Base-by-base conservation (phyloP, 2,329 filamentous ascomycete genomes). In the Orbilia brochopaga region DNA sequence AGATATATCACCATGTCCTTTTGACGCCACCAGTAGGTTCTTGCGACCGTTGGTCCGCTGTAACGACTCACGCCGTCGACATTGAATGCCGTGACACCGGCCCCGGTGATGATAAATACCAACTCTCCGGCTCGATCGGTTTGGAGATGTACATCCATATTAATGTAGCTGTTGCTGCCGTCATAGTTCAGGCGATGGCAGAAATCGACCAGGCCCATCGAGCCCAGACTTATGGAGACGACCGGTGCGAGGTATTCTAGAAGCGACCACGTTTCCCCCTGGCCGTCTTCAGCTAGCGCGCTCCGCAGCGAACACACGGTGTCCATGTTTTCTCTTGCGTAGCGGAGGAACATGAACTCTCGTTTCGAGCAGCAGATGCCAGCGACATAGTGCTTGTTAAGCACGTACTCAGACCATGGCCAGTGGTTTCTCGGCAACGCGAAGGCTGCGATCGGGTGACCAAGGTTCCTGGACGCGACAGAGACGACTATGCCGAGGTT, bases 31-130 rank as follows among this genome's bases (percentile, higher is more conserved):
- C 50, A 65, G 30, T 61, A 65, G n/a, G 17, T 65, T 24, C 44
- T 72, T 2, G 64, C 32, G 2, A n/a, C 32, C 6, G 4, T 65
- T 1, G 62, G n/a, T 2, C 60, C 56, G 6, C 60, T 56, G 23
- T 51, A 46, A 6, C 51, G 40, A 19, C 52, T 65, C 4, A 30
- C 48, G 6, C 51, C 40, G 15, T 42, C 37, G 30, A 72, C 37
- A 50, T 72, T 60, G 23, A 65, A 72, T n/a, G 60, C 67, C 1
- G 60, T 72, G 21, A 65, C 67, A 1, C 67, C 60, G 2, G 55
- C 40, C 0, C 67, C 60, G 0, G 67, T 65, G 0, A 48, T 53
- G 11, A 65, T 37, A 35, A 72, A 72, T 1, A 59, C 59, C 50
- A 72, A 15, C 5, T 72, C 67, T 3, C 67, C 67, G 1, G 19